Evolutionary conservation across 805 yeast genomes (phyloP), one percentile per base, ranked within the genome.

Genomic region (Saturnispora hagleri): DNA sequence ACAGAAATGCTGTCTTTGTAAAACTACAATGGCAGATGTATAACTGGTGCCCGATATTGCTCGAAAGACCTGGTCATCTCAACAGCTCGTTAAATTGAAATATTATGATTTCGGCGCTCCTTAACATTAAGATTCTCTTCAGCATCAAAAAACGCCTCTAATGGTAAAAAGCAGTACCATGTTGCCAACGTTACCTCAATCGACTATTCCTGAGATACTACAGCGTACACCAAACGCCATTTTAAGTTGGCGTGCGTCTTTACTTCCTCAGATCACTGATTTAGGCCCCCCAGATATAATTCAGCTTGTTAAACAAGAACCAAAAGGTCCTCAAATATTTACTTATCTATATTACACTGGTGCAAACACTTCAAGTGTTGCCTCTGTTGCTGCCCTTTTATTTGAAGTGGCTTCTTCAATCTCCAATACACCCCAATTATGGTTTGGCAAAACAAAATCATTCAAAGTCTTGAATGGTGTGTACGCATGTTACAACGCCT

Each of bases 321-420:
- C 47, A 34, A 60, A 36, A 48, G 42, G 42, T 8, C 38, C 54
- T 8, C 40, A 36, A 15, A 35, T 4, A 80, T 74, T 47, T 66
- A 84, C 93, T 2, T 86, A 77, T 63, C 71, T 86, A 46, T 86
- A 86, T 65, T 81, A 79, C 58, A 77, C 87, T 0, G 95, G 95
- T 6, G 74, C 82, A 2, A 91, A 86, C 61, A 82, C 86, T 18
- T 80, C 88, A 24, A 83, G 80, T 59, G 78, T 88, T 15, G 86
- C 93, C 1, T 77, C 89, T 1, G 81, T 86, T 51, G 90, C 91
- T 10, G 89, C 89, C 1, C 81, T 81, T 52, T 68, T 86, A 52
- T 86, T 84, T 62, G 76, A 80, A 6, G 64, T 86, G 56, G 83
- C 89, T 34, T 85, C 78, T 51, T 71, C 82, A 36, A 80, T 86